phyloP scores from a whole-genome alignment of 129 eudicot species.

The Flaveria trinervia region DNA sequence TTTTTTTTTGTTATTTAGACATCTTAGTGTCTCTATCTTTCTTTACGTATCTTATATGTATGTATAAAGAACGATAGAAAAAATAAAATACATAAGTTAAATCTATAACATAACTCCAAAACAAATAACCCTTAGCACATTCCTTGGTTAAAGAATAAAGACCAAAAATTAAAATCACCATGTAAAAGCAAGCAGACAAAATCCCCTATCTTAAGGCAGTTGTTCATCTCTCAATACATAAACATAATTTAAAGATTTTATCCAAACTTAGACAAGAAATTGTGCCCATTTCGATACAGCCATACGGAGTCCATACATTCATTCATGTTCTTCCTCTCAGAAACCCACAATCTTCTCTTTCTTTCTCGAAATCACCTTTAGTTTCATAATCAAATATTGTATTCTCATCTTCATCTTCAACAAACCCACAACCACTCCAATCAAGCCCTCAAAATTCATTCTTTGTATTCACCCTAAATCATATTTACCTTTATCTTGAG shows the following conservation, averaged over 20 bases:
- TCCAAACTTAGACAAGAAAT: background rate
- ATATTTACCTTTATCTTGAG: background rate
- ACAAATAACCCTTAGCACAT: too few species aligned
- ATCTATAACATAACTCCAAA: too few species aligned
- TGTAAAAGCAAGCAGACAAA: background rate
- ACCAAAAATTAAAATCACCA: too few species aligned
- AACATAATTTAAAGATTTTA: conserved; percentile 10
- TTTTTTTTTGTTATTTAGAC: too few species aligned
- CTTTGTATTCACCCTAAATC: too few species aligned
- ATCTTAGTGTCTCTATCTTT: too few species aligned
- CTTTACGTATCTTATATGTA: too few species aligned
- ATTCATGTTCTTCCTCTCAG: conserved; percentile 16
- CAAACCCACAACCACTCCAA: background rate
- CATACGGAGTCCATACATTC: conserved; percentile 38
- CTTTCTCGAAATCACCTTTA: conserved; percentile 18
- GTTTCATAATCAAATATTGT: background rate
- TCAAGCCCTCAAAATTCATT: background rate
- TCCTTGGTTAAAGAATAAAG: too few species aligned
- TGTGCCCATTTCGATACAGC: conserved; percentile 15
- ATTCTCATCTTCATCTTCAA: conserved; percentile 23
- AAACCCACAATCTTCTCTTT: background rate
- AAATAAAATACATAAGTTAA: too few species aligned
- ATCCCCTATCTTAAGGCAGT: background rate
- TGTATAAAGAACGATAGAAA: too few species aligned
- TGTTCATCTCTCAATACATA: background rate